phyloP scores from a whole-genome alignment of 2,329 filamentous ascomycete genomes.

The Elsinoe australis region DNA sequence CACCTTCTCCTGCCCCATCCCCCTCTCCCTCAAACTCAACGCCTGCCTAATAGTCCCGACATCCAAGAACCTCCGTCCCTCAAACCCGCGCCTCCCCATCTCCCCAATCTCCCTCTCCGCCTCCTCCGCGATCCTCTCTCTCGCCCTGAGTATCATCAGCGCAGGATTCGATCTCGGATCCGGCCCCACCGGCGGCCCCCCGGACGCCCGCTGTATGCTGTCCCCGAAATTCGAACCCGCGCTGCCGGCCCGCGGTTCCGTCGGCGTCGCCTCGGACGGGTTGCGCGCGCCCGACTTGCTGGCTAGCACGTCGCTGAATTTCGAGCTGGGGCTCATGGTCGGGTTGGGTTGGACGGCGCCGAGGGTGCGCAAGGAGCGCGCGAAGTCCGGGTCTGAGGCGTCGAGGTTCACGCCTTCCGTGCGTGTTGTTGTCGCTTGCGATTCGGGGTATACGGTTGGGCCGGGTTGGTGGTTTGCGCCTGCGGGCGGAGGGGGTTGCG shows the following conservation, averaged over 20 bases:
- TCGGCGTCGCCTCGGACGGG: constrained; percentile 25
- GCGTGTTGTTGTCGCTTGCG: constrained; percentile 33
- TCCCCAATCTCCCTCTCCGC: constrained; percentile 49
- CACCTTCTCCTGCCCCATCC: constrained; percentile 26
- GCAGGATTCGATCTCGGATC: constrained; percentile 46
- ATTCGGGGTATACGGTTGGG: constrained; percentile 36
- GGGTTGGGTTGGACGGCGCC: constrained; percentile 53
- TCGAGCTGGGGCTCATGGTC: constrained; percentile 49
- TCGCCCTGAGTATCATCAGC: constrained; percentile 45
- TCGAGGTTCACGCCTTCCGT: constrained; percentile 51
- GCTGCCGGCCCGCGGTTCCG: constrained; percentile 3
- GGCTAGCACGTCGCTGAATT: constrained; percentile 35
- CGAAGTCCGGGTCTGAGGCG: constrained; percentile 57
- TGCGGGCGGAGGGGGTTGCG: constrained; percentile 22
- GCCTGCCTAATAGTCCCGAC: constrained; percentile 35
- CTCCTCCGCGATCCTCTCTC: constrained; percentile 43
- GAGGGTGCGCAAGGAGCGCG: constrained; percentile 67
- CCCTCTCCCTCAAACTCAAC: constrained; percentile 29
- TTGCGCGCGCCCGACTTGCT: constrained; percentile 20
- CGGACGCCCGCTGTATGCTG: constrained; percentile 32
- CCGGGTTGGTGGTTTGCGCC: constrained; percentile 31
- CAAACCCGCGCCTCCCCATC: constrained; percentile 35
- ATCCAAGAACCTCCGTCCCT: constrained; percentile 40
- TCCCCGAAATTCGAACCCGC: constrained; percentile 23
- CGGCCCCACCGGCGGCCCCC: constrained; percentile 25